Evolutionary conservation across 768 basidiomycete genomes (phyloP).

Genomic region (Pleurotus eryngii): DNA sequence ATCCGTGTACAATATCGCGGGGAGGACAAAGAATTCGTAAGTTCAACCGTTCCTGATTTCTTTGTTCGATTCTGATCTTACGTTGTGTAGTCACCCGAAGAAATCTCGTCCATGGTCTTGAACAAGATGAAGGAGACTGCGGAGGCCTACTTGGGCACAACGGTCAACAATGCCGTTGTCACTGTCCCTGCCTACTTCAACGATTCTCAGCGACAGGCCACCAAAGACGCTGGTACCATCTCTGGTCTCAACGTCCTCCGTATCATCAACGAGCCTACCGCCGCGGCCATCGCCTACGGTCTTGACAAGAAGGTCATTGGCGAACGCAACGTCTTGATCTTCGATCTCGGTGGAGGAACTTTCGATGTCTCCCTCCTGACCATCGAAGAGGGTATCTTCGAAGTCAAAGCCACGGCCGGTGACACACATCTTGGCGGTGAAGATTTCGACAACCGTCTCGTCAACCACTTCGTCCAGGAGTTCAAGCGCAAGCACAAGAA

Average conservation of each 20-base stretch:
- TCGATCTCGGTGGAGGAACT: slow-evolving; percentile 99
- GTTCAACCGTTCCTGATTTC: slow-evolving; percentile 19
- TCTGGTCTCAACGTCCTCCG: slow-evolving; percentile 98
- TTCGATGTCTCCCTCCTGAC: slow-evolving; percentile 99
- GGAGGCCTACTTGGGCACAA: slow-evolving; percentile 98
- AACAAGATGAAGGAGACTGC: slow-evolving; percentile 99
- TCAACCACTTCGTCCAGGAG: slow-evolving; percentile 95
- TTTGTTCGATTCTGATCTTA: slow-evolving; percentile 19
- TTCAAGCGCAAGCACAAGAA: slow-evolving; percentile 99
- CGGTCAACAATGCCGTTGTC: slow-evolving; percentile 97
- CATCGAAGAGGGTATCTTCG: slow-evolving; percentile 97
- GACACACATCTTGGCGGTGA: slow-evolving; percentile 99
- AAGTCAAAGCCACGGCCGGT: slow-evolving; percentile 98
- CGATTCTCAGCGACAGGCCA: slow-evolving; percentile 98
- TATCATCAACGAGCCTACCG: slow-evolving; percentile 99
- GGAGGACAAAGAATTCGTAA: slow-evolving; percentile 93
- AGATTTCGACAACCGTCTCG: slow-evolving; percentile 97
- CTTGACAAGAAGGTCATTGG: slow-evolving; percentile 91
- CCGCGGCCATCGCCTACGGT: slow-evolving; percentile 98
- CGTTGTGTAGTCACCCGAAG: slow-evolving; percentile 72
- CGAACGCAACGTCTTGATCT: slow-evolving; percentile 98
- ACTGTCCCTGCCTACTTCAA: slow-evolving; percentile 99
- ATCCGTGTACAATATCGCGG: slow-evolving; percentile 95
- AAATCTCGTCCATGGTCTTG: slow-evolving; percentile 99
- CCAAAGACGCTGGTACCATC: slow-evolving; percentile 98